phyloP scores from a whole-genome alignment of 2,329 filamentous ascomycete genomes.

The Trichoderma sp. region DNA sequence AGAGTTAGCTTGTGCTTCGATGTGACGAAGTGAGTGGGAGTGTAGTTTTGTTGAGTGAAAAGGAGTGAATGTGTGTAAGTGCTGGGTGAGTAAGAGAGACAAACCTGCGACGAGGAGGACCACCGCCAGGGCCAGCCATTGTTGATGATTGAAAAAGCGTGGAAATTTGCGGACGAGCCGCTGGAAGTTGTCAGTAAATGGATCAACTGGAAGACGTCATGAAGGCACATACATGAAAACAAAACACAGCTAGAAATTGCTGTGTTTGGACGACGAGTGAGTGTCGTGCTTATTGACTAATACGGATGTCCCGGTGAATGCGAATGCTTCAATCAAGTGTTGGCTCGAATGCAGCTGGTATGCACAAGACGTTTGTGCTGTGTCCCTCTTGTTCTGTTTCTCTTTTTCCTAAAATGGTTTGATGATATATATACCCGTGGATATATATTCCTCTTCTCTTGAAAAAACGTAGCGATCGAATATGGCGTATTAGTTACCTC shows the following conservation, averaged over 20 bases:
- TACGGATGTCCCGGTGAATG: neutral
- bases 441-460: conserved; percentile 24
- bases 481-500: conserved; percentile 26
- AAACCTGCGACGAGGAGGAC: conserved; percentile 75
- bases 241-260: conserved; percentile 34
- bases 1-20: conserved; percentile 21
- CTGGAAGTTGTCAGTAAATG: neutral
- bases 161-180: conserved; percentile 36
- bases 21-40: neutral
- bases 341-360: neutral
- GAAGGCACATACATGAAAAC: conserved; percentile 31
- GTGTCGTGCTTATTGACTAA: conserved; percentile 30
- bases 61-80: neutral
- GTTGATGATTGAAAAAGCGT: conserved; percentile 38
- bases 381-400: neutral
- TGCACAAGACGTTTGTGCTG: neutral
- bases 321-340: neutral
- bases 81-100: conserved; percentile 29
- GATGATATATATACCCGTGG: neutral
- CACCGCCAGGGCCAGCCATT: conserved; percentile 95
- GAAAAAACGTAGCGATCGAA: conserved; percentile 41
- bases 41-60: neutral
- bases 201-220: neutral
- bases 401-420: neutral
- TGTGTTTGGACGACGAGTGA: conserved; percentile 38